Base-by-base conservation (phyloP, 495 filamentous ascomycete genomes). In the Achaetomiella virescens region DNA sequence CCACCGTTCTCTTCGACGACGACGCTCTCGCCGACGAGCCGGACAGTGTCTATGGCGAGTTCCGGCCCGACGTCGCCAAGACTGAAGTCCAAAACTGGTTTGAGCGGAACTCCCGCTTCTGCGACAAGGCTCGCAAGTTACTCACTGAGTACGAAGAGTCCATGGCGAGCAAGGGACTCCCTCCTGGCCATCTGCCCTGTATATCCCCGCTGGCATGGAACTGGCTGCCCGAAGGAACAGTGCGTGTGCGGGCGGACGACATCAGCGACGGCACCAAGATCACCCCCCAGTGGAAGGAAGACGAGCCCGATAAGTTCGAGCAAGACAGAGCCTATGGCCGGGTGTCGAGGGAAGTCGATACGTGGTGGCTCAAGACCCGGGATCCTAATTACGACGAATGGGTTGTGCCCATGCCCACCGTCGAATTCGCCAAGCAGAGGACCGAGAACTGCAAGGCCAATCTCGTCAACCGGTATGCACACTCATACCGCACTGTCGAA, bases 1-100 rank as follows among this genome's bases (percentile, higher is more conserved):
- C 90, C 38, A 87, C 89, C 36, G 74, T 80, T 63, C 76, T 97
- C 1, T 92, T 91, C 63, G 87, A 88, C 27, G 82, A 85, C 65
- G 66, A 68, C 7, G 59, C 62, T 9, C 48, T 48, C 9, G 45
- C 67, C 9, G 80, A 72, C 40, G 75, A 78, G 56, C 77, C 75
- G 33, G 80, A 77, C 17, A 68, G 66, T 6, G 61, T 64, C 17
- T 65, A 81, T 70, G 66, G 60, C 5, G 70, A 70, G n/a, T 75
- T 75, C 38, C 70, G 70, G 12, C 66, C 71, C 1, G 75, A 75
- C 25, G 58, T 72, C 38, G 70, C 75, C 42, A 72, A 72, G 41
- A 56, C 59, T 31, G 70, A 78, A 55, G 66, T 77, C 11, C 63
- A 66, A 21, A 70, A 78, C 49, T 79, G 73, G 75, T 70, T 76